phyloP scores from a whole-genome alignment of 2,329 filamentous ascomycete genomes.

The Parascedosporium putredinis region DNA sequence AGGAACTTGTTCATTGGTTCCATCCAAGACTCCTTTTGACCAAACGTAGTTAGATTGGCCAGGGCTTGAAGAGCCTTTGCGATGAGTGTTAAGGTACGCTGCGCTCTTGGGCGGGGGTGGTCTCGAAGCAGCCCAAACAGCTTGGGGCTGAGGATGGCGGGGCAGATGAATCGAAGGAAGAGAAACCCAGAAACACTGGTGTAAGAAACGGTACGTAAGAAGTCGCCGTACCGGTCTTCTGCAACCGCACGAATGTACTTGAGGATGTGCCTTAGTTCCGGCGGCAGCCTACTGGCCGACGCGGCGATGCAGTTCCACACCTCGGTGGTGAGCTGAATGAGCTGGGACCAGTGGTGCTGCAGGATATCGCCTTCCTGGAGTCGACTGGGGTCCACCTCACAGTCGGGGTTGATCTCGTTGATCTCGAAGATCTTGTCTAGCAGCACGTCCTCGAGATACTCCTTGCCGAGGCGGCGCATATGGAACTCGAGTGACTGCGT shows the following conservation, averaged over 20 bases:
- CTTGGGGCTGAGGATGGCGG: constrained; percentile 91
- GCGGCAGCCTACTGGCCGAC: constrained; percentile 65
- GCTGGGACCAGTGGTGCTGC: constrained; percentile 69
- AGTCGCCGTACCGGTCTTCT: constrained; percentile 90
- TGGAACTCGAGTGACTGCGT: constrained; percentile 92
- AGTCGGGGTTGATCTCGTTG: constrained; percentile 81
- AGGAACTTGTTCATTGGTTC: constrained; percentile 94
- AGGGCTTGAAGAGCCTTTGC: constrained; percentile 87
- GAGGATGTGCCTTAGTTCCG: constrained; percentile 75
- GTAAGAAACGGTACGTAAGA: constrained; percentile 78
- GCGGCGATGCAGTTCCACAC: constrained; percentile 75
- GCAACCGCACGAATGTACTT: constrained; percentile 87
- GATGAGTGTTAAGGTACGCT: constrained; percentile 82
- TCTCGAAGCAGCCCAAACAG: constrained; percentile 78
- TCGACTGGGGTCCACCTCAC: constrained; percentile 87
- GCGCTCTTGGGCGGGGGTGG: constrained; percentile 70
- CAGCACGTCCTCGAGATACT: constrained; percentile 81
- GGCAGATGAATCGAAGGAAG: constrained; percentile 90
- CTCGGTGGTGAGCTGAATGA: constrained; percentile 67
- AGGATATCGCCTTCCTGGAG: constrained; percentile 58
- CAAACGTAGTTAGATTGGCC: constrained; percentile 83
- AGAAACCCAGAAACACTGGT: constrained; percentile 92
- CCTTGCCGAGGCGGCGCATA: constrained; percentile 87
- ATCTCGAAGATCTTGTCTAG: constrained; percentile 82
- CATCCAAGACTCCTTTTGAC: constrained; percentile 97